Evolutionary conservation across 2,329 filamentous ascomycete species (phyloP).

Genomic region (Colletotrichum coccodes): DNA sequence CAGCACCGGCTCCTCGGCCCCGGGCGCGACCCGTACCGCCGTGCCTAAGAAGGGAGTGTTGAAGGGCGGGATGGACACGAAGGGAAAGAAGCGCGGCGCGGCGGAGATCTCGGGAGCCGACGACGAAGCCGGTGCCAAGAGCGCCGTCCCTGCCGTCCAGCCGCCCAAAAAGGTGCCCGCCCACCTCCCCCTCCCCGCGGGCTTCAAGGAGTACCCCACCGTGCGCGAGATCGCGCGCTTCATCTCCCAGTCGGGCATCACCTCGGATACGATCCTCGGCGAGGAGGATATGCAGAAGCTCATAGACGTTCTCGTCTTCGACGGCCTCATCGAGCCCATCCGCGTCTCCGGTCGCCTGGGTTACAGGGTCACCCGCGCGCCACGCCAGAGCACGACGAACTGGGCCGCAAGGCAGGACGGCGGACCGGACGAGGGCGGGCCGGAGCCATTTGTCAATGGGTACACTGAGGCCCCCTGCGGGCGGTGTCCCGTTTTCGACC

Average conservation of each 20-base stretch:
- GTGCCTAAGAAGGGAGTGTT: conserved; percentile 67
- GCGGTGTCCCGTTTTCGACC: conserved; percentile 89
- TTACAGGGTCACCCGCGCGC: conserved; percentile 63
- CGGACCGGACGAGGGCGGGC: conserved; percentile 48
- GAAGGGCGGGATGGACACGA: conserved; percentile 55
- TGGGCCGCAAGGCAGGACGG: conserved; percentile 51
- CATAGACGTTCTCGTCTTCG: conserved; percentile 88
- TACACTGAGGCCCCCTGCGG: conserved; percentile 92
- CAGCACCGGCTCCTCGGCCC: conserved; percentile 45
- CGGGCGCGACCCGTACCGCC: conserved; percentile 47
- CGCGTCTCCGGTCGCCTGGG: conserved; percentile 59
- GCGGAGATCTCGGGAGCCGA: conserved; percentile 54
- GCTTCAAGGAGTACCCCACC: conserved; percentile 84
- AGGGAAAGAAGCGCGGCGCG: conserved; percentile 63
- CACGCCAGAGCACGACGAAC: conserved; percentile 53
- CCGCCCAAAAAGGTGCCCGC: conserved; percentile 46
- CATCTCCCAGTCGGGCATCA: conserved; percentile 75
- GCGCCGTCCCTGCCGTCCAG: conserved; percentile 42
- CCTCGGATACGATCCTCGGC: conserved; percentile 75
- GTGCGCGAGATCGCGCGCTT: conserved; percentile 80
- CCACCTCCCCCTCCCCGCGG: conserved; percentile 67
- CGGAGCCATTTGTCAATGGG: conserved; percentile 69
- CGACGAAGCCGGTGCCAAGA: not conserved
- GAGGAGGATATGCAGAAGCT: conserved; percentile 86
- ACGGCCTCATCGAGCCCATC: conserved; percentile 81